phyloP scores from a whole-genome alignment of 2,329 filamentous ascomycete genomes.

The Escovopsis sp. region DNA sequence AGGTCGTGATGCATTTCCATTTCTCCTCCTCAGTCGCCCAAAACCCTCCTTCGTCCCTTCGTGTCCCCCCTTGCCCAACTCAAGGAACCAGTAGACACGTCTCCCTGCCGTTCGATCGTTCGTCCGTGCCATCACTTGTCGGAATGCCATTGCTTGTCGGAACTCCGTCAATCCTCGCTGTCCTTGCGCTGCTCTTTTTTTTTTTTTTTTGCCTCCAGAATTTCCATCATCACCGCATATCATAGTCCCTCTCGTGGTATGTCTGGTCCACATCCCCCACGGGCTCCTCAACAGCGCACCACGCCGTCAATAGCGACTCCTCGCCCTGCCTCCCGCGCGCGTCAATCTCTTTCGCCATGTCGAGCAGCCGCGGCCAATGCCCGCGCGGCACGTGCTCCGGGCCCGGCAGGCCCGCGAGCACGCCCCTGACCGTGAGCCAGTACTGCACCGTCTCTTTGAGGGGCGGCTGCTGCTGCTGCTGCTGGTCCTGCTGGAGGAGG shows the following conservation, averaged over 20 bases:
- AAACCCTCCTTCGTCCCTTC: too few relatives aligned
- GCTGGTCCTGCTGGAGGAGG: background rate
- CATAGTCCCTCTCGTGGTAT: background rate
- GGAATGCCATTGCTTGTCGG: too few relatives aligned
- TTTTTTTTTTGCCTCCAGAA: background rate
- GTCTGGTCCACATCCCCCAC: background rate
- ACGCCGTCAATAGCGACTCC: slow-evolving; percentile 5
- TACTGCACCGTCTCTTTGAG: slow-evolving; percentile 4
- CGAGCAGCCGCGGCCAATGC: slow-evolving; percentile 7
- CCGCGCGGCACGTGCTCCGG: slow-evolving; percentile 3
- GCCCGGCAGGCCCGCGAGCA: slow-evolving; percentile 5
- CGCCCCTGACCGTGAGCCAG: slow-evolving; percentile 5
- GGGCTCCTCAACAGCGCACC: slow-evolving; percentile 3
- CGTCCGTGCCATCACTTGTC: too few relatives aligned
- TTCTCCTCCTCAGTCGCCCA: too few relatives aligned
- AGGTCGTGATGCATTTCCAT: too few relatives aligned
- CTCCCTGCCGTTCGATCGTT: too few relatives aligned
- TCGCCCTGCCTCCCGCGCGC: background rate
- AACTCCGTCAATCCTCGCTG: too few relatives aligned
- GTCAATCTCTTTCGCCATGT: slow-evolving; percentile 3
- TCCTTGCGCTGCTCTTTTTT: background rate
- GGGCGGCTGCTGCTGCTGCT: background rate
- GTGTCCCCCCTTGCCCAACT: too few relatives aligned
- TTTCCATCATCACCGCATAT: background rate
- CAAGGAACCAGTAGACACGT: too few relatives aligned